These are phyloP conservation scores for Auriscalpium orientale DNA, from an alignment of 768 basidiomycete genomes.

Conservation along the genomic window DNA sequence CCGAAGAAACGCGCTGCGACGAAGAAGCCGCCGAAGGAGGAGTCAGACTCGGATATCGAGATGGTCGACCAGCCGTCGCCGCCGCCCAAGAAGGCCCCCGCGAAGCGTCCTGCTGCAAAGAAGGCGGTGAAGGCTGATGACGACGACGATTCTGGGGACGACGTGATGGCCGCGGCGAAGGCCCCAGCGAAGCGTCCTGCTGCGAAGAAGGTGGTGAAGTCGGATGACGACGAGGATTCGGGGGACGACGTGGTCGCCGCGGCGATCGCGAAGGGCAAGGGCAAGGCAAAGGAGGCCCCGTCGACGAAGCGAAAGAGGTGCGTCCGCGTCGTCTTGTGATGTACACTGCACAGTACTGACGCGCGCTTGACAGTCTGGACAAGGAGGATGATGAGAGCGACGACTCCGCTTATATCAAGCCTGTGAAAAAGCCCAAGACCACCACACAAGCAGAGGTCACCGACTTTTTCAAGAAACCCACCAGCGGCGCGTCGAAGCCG, in stretches of 20 bases:
- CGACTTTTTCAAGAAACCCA: conserved; percentile 54
- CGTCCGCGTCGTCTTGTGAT: conserved; percentile 6
- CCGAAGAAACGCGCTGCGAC: conserved; percentile 18
- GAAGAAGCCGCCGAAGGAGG: conserved; percentile 22
- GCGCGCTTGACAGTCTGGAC: not conserved
- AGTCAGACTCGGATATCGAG: conserved; percentile 23
- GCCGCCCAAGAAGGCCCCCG: conserved; percentile 12
- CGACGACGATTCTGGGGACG: conserved; percentile 37
- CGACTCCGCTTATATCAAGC: conserved; percentile 27
- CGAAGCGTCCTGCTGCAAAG: conserved; percentile 17
- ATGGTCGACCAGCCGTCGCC: conserved; percentile 20
- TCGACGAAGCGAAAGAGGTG: conserved; percentile 63
- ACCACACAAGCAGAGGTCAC: conserved; percentile 29
- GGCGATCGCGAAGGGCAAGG: conserved; percentile 33
- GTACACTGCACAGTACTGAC: not conserved
- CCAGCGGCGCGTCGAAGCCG: conserved; percentile 32
- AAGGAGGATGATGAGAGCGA: not conserved
- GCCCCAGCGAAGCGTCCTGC: not conserved
- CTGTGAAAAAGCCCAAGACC: conserved; percentile 47
- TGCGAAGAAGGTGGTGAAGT: conserved; percentile 25
- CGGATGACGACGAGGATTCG: conserved; percentile 36
- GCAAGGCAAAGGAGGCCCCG: conserved; percentile 33
- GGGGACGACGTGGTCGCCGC: conserved; percentile 26
- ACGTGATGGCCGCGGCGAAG: conserved; percentile 20
- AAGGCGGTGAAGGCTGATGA: conserved; percentile 27